Conservation (phyloP, 164 flowering plant genomes). For the Piper longum region DNA sequence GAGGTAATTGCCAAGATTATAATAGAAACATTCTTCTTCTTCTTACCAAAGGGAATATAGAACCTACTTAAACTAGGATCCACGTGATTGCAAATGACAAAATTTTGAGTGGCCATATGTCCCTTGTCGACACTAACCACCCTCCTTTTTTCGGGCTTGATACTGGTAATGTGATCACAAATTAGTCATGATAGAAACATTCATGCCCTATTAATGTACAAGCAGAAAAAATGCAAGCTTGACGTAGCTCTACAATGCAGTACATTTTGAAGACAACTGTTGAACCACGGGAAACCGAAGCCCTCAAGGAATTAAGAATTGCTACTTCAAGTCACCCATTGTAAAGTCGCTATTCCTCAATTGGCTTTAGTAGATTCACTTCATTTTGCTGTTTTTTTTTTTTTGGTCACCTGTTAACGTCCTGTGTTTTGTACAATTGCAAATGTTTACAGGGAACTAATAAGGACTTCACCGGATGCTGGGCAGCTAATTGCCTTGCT, state of each 20-base stretch:
- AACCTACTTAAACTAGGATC: too few species aligned
- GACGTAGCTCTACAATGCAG: constrained; percentile 10
- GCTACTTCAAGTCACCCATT: constrained; percentile 23
- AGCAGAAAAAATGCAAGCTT: too few species aligned
- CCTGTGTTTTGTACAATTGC: neutral
- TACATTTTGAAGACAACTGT: constrained; percentile 39
- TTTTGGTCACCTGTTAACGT: neutral
- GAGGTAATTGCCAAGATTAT: neutral
- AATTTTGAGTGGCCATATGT: too few species aligned
- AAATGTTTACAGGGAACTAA: constrained; percentile 14
- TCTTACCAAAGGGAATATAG: too few species aligned
- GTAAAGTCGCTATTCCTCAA: constrained; percentile 6
- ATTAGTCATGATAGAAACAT: too few species aligned
- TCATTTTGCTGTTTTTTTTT: neutral
- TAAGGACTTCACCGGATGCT: constrained; percentile 40
- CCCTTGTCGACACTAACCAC: too few species aligned
- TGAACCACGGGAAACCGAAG: constrained; percentile 29
- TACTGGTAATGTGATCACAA: too few species aligned
- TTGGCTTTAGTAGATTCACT: too few species aligned
- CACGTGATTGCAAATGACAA: too few species aligned
- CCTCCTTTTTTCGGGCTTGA: too few species aligned
- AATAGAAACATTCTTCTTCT: too few species aligned
- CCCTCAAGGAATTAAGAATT: constrained; percentile 26
- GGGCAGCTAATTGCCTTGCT: constrained; percentile 38
- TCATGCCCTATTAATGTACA: too few species aligned